Evolutionary conservation across 192 early-diverging fungal genomes (phyloP).

Genomic region (Coemansia sp.): DNA sequence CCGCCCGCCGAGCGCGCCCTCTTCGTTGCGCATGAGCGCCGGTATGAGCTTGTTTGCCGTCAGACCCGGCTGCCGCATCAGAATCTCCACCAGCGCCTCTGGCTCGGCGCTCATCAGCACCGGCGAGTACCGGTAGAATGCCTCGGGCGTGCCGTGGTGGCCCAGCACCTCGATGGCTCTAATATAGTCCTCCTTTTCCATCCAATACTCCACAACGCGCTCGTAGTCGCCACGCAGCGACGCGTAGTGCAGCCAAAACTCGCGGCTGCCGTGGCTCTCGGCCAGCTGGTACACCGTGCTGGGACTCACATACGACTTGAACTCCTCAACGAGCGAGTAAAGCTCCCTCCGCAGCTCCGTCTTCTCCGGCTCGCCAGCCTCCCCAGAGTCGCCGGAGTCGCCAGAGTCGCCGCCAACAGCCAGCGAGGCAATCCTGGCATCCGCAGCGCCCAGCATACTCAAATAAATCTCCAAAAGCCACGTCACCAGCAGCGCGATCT

Average conservation of each 20-base stretch:
- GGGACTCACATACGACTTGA: conserved; percentile 65
- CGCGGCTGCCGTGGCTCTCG: conserved; percentile 78
- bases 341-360: conserved; percentile 67
- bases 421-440: conserved; percentile 53
- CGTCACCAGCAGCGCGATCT: conserved; percentile 75
- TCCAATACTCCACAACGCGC: conserved; percentile 81
- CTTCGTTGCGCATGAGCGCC: conserved; percentile 80
- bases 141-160: conserved; percentile 74
- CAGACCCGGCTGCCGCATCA: conserved; percentile 82
- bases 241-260: conserved; percentile 80
- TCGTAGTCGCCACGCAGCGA: conserved; percentile 83
- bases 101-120: conserved; percentile 83
- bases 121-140: conserved; percentile 87
- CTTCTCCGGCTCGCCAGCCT: conserved; percentile 56
- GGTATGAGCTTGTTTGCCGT: conserved; percentile 85
- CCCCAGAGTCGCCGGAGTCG: background rate
- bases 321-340: conserved; percentile 64
- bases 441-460: conserved; percentile 67
- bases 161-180: conserved; percentile 76
- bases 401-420: background rate
- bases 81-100: conserved; percentile 77
- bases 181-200: conserved; percentile 71
- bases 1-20: conserved; percentile 29
- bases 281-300: conserved; percentile 79
- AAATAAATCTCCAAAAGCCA: conserved; percentile 92